phyloP scores from a whole-genome alignment of 1,139 yeast species.

The Hansenula sp. region DNA sequence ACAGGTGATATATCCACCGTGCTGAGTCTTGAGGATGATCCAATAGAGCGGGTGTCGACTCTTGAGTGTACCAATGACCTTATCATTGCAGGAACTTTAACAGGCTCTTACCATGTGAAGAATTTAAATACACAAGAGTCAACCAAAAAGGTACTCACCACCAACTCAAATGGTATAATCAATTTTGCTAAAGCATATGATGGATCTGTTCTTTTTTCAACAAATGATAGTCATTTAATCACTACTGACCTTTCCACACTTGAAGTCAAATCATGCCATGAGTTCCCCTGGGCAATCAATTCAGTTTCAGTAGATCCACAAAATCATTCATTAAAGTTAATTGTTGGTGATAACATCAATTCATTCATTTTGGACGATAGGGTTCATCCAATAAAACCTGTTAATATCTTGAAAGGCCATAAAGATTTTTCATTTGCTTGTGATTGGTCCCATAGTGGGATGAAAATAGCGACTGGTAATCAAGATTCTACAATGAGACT shows the following conservation, averaged over 20 bases:
- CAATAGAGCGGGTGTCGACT: slow-evolving; percentile 41
- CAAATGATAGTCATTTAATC: slow-evolving; percentile 45
- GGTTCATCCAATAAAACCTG: slow-evolving; percentile 13
- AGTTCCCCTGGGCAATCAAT: slow-evolving; percentile 47
- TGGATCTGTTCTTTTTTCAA: slow-evolving; percentile 34
- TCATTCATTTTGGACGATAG: slow-evolving; percentile 44
- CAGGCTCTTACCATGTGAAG: slow-evolving; percentile 45
- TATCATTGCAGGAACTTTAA: slow-evolving; percentile 51
- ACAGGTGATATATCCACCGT: slow-evolving; percentile 33
- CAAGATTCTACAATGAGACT: slow-evolving; percentile 57
- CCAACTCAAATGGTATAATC: slow-evolving; percentile 48
- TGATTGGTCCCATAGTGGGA: slow-evolving; percentile 48
- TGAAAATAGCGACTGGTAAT: slow-evolving; percentile 49
- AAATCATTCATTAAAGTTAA: slow-evolving; percentile 33
- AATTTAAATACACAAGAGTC: slow-evolving; percentile 25
- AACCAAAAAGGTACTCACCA: slow-evolving; percentile 39
- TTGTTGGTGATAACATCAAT: slow-evolving; percentile 48
- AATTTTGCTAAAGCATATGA: slow-evolving; percentile 42
- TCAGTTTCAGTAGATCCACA: slow-evolving; percentile 40
- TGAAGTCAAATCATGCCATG: slow-evolving; percentile 12
- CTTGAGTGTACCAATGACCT: slow-evolving; percentile 39
- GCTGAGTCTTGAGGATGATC: slow-evolving; percentile 32
- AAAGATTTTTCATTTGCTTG: slow-evolving; percentile 56
- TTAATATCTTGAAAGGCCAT: slow-evolving; percentile 37
- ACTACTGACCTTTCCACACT: slow-evolving; percentile 33